These are phyloP conservation scores for Exophiala sp. DNA, from an alignment of 2,329 filamentous ascomycete genomes.

Conservation along the genomic window DNA sequence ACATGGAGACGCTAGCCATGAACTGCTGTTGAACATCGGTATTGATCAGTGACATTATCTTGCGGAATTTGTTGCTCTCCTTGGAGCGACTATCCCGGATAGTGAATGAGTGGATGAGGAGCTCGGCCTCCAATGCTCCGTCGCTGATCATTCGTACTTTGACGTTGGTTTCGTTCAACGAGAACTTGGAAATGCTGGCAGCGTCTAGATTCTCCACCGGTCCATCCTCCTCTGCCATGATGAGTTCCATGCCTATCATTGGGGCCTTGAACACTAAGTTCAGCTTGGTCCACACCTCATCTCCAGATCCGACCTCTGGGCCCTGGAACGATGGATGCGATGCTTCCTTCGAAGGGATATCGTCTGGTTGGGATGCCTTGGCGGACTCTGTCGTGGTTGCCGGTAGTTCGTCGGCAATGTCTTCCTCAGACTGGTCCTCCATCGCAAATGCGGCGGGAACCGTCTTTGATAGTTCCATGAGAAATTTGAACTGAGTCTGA, in stretches of 20 bases:
- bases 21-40: constrained; percentile 89
- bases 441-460: constrained; percentile 81
- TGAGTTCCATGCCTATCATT: constrained; percentile 80
- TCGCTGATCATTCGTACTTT: constrained; percentile 93
- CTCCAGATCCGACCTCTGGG: constrained; percentile 64
- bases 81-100: constrained; percentile 85
- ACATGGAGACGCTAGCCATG: constrained; percentile 94
- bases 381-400: constrained; percentile 48
- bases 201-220: constrained; percentile 72
- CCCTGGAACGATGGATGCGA: constrained; percentile 49
- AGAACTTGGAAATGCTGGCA: constrained; percentile 87
- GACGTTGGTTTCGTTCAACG: constrained; percentile 82
- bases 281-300: constrained; percentile 81
- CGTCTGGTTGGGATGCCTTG: constrained; percentile 40
- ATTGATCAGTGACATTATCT: constrained; percentile 96
- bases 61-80: constrained; percentile 91
- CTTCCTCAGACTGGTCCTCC: constrained; percentile 63
- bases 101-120: constrained; percentile 89
- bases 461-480: constrained; percentile 78
- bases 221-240: constrained; percentile 66
- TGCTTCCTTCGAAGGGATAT: constrained; percentile 42
- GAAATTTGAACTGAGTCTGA: constrained; percentile 82
- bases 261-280: constrained; percentile 86
- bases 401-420: constrained; percentile 68
- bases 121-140: constrained; percentile 82